These are phyloP conservation scores for Dovyalis caffra DNA, from an alignment of 345 rosid species.

Conservation along the genomic window DNA sequence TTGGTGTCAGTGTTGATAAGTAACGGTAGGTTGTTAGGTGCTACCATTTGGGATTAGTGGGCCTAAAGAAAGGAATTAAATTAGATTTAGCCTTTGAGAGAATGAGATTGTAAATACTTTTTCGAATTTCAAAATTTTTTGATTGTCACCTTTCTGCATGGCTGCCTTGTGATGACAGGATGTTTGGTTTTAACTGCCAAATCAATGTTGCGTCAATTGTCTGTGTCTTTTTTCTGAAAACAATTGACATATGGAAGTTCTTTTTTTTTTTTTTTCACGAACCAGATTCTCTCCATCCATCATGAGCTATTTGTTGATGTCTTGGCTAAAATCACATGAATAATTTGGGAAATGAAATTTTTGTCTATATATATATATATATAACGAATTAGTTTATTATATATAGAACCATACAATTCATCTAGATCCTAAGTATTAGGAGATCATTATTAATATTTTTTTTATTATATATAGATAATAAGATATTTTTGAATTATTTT, in stretches of 20 bases:
- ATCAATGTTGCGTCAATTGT: neutral
- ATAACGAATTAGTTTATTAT: too few relatives aligned
- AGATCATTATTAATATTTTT: too few relatives aligned
- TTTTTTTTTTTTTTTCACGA: neutral
- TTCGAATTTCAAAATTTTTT: too few relatives aligned
- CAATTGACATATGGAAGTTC: neutral
- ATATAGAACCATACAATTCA: too few relatives aligned
- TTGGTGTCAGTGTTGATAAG: neutral
- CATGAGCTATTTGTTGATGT: neutral
- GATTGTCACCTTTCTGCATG: neutral
- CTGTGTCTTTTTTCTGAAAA: neutral
- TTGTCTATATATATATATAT: too few relatives aligned
- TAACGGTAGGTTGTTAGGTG: neutral
- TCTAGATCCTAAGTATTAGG: too few relatives aligned
- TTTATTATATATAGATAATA: too few relatives aligned
- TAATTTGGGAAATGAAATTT: too few relatives aligned
- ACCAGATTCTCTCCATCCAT: neutral
- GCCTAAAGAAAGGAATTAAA: neutral
- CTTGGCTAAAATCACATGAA: neutral
- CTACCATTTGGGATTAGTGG: neutral
- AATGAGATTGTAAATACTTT: too few relatives aligned
- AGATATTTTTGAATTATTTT: too few relatives aligned
- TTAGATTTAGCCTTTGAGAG: too few relatives aligned
- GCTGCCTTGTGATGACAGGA: neutral
- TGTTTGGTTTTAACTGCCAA: neutral